phyloP scores from a whole-genome alignment of 371 early-diverging fungal species.

The Encephalitozoon hellem region DNA sequence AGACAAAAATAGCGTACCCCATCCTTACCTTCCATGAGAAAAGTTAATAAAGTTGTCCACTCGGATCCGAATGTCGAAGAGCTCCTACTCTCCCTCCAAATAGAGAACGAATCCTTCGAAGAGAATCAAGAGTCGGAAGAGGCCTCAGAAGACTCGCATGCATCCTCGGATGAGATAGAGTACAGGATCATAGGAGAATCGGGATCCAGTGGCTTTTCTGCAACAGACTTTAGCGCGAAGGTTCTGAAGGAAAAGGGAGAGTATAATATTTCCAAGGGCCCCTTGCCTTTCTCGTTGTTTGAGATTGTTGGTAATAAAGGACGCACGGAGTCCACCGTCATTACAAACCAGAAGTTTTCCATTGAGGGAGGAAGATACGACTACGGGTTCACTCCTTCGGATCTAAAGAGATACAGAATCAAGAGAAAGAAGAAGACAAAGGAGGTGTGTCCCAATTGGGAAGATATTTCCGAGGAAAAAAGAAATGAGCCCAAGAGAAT shows the following conservation, averaged over 20 bases:
- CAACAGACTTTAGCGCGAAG: not conserved
- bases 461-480: constrained; percentile 3
- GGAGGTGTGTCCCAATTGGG: constrained; percentile 19
- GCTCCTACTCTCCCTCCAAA: not conserved
- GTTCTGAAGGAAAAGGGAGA: not conserved
- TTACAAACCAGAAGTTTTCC: not conserved
- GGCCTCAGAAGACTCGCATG: not conserved
- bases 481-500: constrained; percentile 22
- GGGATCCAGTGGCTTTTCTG: not conserved
- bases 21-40: constrained; percentile 23
- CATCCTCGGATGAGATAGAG: not conserved
- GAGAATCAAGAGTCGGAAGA: not conserved
- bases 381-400: not conserved
- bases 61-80: not conserved
- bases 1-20: constrained; percentile 64
- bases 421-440: constrained; percentile 3
- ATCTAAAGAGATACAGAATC: not conserved
- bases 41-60: not conserved
- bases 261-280: not conserved
- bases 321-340: not conserved
- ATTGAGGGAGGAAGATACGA: not conserved
- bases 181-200: not conserved
- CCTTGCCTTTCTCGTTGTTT: not conserved
- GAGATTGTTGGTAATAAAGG: not conserved
- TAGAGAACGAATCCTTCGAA: not conserved